phyloP scores from a whole-genome alignment of 257 asterid genomes.

The Nicotiana attenuata region DNA sequence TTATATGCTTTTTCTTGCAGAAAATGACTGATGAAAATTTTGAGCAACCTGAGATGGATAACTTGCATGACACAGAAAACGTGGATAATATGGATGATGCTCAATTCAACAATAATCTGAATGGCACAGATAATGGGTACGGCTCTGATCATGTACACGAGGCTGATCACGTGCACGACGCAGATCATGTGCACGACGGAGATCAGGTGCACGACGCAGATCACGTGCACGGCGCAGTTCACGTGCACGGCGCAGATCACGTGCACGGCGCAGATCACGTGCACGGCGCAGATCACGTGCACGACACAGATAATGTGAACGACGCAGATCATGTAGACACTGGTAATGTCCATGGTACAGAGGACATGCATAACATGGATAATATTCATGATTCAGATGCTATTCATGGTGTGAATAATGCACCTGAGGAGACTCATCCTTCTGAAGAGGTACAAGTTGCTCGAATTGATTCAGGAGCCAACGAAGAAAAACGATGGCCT shows the following conservation, averaged over 20 bases:
- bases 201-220: neutral
- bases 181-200: neutral
- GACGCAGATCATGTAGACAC: neutral
- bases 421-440: conserved; percentile 28
- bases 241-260: neutral
- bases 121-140: neutral
- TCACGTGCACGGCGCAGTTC: neutral
- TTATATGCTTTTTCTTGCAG: conserved; percentile 17
- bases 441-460: conserved; percentile 32
- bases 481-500: conserved; percentile 66
- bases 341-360: neutral
- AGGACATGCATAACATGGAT: neutral
- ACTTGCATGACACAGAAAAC: conserved; percentile 14
- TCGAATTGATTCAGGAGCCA: conserved; percentile 24
- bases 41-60: conserved; percentile 15
- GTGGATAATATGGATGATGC: neutral
- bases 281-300: neutral
- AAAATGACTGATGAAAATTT: conserved; percentile 41
- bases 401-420: conserved; percentile 7
- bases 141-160: neutral
- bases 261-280: neutral
- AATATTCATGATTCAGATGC: neutral
- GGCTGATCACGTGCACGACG: too few species aligned
- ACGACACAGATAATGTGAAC: neutral
- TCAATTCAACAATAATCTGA: neutral